Conservation (phyloP, 768 basidiomycete species). For the Chalciporus piperatus region DNA sequence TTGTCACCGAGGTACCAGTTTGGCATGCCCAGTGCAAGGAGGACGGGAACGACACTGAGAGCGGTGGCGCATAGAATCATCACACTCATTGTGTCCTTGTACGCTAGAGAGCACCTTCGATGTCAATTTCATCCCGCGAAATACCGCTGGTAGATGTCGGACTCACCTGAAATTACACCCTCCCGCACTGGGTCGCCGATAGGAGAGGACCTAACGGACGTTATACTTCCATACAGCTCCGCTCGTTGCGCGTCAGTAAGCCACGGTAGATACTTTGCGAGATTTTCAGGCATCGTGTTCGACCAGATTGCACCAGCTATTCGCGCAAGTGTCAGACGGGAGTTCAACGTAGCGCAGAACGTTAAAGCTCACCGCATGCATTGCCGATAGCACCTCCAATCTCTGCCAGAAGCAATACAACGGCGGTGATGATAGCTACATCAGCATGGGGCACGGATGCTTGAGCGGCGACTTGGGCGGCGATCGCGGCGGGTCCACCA, state of each 20-base stretch:
- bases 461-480: conserved; percentile 60
- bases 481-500: conserved; percentile 63
- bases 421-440: conserved; percentile 64
- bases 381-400: conserved; percentile 65
- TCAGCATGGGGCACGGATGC: conserved; percentile 63
- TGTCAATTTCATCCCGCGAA: background rate
- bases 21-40: conserved; percentile 58
- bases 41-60: conserved; percentile 55
- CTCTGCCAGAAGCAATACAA: conserved; percentile 67
- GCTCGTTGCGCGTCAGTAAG: conserved; percentile 41
- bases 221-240: conserved; percentile 55
- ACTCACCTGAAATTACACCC: conserved; percentile 56
- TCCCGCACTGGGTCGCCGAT: conserved; percentile 57
- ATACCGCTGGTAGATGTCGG: background rate
- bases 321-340: background rate
- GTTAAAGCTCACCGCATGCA: conserved; percentile 47
- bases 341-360: conserved; percentile 1
- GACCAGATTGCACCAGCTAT: conserved; percentile 66
- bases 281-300: conserved; percentile 60
- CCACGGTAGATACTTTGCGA: conserved; percentile 53
- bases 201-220: conserved; percentile 44
- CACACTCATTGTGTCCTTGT: conserved; percentile 54
- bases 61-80: conserved; percentile 54
- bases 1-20: conserved; percentile 65
- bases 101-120: conserved; percentile 33